Conservation (phyloP, 768 basidiomycete species). For the Kwoniella shandongensis region DNA sequence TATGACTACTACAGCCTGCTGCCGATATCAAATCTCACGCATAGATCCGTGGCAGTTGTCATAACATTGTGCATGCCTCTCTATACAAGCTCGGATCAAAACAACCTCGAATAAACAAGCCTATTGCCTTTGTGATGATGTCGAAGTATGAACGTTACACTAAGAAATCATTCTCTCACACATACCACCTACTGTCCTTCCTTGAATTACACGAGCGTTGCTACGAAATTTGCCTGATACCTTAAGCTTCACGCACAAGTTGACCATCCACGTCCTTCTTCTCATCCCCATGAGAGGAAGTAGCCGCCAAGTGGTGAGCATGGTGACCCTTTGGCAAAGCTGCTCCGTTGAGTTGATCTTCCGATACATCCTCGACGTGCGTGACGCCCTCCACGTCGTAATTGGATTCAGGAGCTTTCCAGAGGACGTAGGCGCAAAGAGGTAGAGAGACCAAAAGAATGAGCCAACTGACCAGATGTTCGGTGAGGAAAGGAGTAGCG, state of each 20-base stretch:
- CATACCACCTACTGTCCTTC: too few relatives aligned
- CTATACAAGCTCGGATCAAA: too few relatives aligned
- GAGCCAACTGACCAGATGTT: slow-evolving; percentile 47
- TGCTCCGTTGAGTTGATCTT: slow-evolving; percentile 15
- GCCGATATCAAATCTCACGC: too few relatives aligned
- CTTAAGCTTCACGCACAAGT: neutral
- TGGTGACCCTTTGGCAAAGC: slow-evolving; percentile 38
- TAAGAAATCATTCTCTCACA: too few relatives aligned
- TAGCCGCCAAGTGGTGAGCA: neutral
- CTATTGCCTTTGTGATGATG: too few relatives aligned
- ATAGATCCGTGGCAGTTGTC: too few relatives aligned
- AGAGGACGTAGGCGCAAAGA: slow-evolving; percentile 31
- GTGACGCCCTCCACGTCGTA: slow-evolving; percentile 34
- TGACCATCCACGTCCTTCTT: neutral
- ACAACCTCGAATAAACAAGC: too few relatives aligned
- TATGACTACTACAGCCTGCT: too few relatives aligned
- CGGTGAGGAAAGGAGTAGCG: slow-evolving; percentile 57
- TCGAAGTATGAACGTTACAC: too few relatives aligned
- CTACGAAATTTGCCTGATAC: too few relatives aligned
- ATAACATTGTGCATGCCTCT: too few relatives aligned
- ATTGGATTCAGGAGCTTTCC: slow-evolving; percentile 26
- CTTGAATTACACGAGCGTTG: too few relatives aligned
- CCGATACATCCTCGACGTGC: slow-evolving; percentile 32
- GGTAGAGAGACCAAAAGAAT: slow-evolving; percentile 37
- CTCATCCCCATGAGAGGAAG: neutral